A percentile compares a stretch with the other conserved stretches of the same genome.
Evolutionary conservation across 2,329 filamentous ascomycete genomes (phyloP).

Genomic region (Venturia aucupariae): DNA sequence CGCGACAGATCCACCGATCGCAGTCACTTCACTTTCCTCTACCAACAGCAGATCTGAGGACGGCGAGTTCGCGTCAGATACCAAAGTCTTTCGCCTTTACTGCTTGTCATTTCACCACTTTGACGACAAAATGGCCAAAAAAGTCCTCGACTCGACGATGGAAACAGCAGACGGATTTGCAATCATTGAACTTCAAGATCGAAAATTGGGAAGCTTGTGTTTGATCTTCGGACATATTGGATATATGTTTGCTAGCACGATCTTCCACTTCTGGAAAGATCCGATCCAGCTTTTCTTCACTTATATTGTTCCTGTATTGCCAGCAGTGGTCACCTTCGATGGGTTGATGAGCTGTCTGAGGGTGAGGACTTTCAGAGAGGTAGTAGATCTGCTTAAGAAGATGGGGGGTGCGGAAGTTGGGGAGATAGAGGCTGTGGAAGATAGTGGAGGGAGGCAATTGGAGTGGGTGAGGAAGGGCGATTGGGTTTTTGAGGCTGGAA

Average conservation of each 20-base stretch:
- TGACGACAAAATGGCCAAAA: conserved; percentile 50
- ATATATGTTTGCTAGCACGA: conserved; percentile 44
- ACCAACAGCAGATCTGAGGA: conserved; percentile 19
- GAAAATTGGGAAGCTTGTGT: conserved; percentile 27
- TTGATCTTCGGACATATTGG: conserved; percentile 30
- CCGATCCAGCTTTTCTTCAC: conserved; percentile 54
- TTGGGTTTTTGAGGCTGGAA: conserved; percentile 35
- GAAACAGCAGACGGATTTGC: conserved; percentile 58
- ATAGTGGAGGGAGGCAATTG: conserved; percentile 3
- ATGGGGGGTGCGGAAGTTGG: conserved; percentile 31
- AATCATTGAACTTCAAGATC: conserved; percentile 67
- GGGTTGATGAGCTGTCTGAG: conserved; percentile 58
- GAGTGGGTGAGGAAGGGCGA: conserved; percentile 25
- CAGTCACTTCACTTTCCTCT: conserved; percentile 33
- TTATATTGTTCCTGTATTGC: conserved; percentile 57
- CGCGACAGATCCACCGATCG: conserved; percentile 47
- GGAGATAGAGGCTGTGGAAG: conserved; percentile 25
- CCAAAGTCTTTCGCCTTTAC: conserved; percentile 56
- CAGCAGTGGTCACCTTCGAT: conserved; percentile 59
- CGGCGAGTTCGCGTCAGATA: conserved; percentile 9
- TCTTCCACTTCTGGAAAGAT: conserved; percentile 44
- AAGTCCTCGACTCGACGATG: conserved; percentile 55
- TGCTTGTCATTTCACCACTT: conserved; percentile 74
- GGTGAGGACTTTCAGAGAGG: conserved; percentile 57
- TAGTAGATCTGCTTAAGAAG: conserved; percentile 46